A percentile compares a stretch with the other conserved stretches of the same genome.
phyloP scores from a whole-genome alignment of 495 filamentous ascomycete genomes.

The Hypoxylon fragiforme region DNA sequence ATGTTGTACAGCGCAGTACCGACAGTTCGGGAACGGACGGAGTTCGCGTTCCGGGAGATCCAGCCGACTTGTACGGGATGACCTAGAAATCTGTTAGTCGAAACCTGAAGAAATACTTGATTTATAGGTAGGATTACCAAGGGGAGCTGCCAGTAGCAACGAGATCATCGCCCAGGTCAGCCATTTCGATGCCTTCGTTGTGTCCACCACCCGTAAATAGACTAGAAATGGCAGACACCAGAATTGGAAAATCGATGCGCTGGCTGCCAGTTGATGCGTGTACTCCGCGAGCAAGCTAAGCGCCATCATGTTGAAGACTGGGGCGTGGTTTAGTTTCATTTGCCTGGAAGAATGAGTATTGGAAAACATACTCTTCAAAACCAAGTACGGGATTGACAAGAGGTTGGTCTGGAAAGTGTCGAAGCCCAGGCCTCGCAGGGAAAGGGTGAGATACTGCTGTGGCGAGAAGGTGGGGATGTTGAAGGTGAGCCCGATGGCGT shows the following conservation, averaged over 20 bases:
- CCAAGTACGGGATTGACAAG: slow-evolving; percentile 44
- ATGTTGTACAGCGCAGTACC: slow-evolving; percentile 73
- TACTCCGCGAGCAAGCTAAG: slow-evolving; percentile 57
- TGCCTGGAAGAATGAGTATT: too few relatives aligned
- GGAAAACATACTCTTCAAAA: slow-evolving; percentile 47
- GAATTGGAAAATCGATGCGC: slow-evolving; percentile 51
- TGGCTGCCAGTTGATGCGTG: slow-evolving; percentile 52
- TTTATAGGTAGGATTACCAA: slow-evolving; percentile 41
- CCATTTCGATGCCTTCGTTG: slow-evolving; percentile 54
- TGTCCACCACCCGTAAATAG: slow-evolving; percentile 53
- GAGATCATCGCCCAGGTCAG: slow-evolving; percentile 59
- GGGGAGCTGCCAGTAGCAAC: slow-evolving; percentile 60
- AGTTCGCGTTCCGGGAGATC: slow-evolving; percentile 65
- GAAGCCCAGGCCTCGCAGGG: slow-evolving; percentile 67
- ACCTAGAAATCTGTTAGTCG: slow-evolving; percentile 25
- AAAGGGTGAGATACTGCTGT: slow-evolving; percentile 66
- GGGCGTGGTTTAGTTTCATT: too few relatives aligned
- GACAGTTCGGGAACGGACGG: slow-evolving; percentile 67
- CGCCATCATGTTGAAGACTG: slow-evolving; percentile 50
- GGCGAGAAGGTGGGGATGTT: slow-evolving; percentile 62
- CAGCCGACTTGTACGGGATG: slow-evolving; percentile 69
- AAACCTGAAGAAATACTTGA: not conserved
- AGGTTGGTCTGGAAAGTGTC: slow-evolving; percentile 68
- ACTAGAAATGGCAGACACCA: slow-evolving; percentile 63
- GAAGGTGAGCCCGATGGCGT: slow-evolving; percentile 65